Percentiles rank a stretch among this genome's conserved stretches.
These are phyloP conservation scores for Xylaria sp. DNA, from an alignment of 2,329 filamentous ascomycete species.

Conservation along the genomic window DNA sequence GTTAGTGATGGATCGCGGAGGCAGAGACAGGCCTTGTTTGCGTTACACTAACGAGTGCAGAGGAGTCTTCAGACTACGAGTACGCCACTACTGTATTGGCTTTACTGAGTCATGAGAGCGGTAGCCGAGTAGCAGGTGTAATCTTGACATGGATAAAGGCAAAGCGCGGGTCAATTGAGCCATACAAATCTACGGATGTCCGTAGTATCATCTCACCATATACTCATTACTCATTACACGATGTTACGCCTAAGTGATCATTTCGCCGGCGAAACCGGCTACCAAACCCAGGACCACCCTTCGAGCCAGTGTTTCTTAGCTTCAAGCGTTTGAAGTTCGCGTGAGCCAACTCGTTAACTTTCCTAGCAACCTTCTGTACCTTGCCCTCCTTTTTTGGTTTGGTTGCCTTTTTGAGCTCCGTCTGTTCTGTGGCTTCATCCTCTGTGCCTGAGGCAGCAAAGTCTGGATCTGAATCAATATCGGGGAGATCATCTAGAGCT, in stretches of 20 bases:
- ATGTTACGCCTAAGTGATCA: constrained; percentile 26
- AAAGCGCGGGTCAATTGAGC: neutral
- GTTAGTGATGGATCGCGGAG: too few relatives aligned
- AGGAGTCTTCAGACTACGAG: too few relatives aligned
- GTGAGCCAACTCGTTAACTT: constrained; percentile 68
- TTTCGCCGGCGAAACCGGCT: constrained; percentile 62
- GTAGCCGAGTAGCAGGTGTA: neutral
- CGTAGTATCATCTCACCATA: neutral
- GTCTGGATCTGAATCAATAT: constrained; percentile 48
- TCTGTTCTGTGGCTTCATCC: constrained; percentile 37
- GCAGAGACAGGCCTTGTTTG: too few relatives aligned
- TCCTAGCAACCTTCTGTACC: constrained; percentile 60
- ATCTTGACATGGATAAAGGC: neutral
- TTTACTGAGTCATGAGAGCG: neutral
- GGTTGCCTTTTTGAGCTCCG: constrained; percentile 48
- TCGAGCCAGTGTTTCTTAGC: constrained; percentile 65
- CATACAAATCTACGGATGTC: neutral
- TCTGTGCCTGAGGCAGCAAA: constrained; percentile 45
- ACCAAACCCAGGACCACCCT: constrained; percentile 62
- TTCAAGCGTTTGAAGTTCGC: constrained; percentile 72
- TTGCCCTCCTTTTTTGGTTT: constrained; percentile 47
- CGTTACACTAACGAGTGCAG: too few relatives aligned
- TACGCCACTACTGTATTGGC: too few relatives aligned
- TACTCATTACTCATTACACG: constrained; percentile 20
- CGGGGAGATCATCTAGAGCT: constrained; percentile 40